Conservation (phyloP, 1,139 yeast species). For the Lodderomyces orthopsilosis region DNA sequence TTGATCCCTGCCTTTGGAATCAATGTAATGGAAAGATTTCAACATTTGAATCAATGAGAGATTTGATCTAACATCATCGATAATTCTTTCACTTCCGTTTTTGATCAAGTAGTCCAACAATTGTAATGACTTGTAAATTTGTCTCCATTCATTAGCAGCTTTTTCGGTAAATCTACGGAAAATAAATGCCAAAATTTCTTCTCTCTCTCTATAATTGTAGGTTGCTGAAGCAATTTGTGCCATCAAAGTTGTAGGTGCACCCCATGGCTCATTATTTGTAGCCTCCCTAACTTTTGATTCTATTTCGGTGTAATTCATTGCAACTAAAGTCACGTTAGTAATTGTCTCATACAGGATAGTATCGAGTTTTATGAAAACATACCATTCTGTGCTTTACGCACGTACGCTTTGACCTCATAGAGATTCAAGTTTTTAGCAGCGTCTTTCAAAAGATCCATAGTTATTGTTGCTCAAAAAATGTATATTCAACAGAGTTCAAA, state of each 20-base stretch:
- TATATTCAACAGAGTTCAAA: background rate
- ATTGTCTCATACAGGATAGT: no score
- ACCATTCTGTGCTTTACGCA: conserved; percentile 95
- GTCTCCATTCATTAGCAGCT: conserved; percentile 97
- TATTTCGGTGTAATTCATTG: conserved; percentile 91
- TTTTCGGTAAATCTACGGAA: conserved; percentile 89
- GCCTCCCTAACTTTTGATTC: conserved; percentile 97
- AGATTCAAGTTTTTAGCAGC: conserved; percentile 78
- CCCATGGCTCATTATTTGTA: conserved; percentile 99
- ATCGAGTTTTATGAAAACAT: conserved; percentile 28
- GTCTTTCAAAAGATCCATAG: conserved; percentile 67
- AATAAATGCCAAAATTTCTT: conserved; percentile 69
- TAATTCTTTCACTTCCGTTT: conserved; percentile 91
- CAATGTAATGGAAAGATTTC: conserved; percentile 90
- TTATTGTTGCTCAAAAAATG: background rate
- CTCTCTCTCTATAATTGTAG: conserved; percentile 78
- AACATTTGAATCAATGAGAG: conserved; percentile 81
- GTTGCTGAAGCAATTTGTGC: conserved; percentile 94
- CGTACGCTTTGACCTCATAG: conserved; percentile 96
- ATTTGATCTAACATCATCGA: conserved; percentile 90
- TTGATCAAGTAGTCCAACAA: conserved; percentile 85
- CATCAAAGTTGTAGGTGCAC: conserved; percentile 92
- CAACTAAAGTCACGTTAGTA: conserved; percentile 36
- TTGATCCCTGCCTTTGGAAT: conserved; percentile 92
- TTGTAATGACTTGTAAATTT: conserved; percentile 90